Percentiles rank a stretch among this genome's conserved stretches.
Conservation (phyloP, 1,284 basidiomycete species). For the Rhodotorula sp. region DNA sequence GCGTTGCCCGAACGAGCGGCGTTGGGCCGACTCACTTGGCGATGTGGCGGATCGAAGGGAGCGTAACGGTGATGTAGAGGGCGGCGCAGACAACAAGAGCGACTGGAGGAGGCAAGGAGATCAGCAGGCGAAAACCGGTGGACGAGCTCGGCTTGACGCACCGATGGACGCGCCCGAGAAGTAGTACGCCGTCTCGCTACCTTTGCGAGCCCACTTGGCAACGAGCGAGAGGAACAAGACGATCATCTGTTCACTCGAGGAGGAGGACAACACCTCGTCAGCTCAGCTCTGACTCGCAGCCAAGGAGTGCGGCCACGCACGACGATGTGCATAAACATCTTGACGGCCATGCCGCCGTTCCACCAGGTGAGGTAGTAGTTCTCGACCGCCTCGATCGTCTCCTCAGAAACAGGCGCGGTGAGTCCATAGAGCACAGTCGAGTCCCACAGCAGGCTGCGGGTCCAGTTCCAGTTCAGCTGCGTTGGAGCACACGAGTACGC, state of each 20-base stretch:
- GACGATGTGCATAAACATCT: slow-evolving; percentile 39
- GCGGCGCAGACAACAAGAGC: slow-evolving; percentile 32
- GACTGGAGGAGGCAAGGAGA: slow-evolving; percentile 13
- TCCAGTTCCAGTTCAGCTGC: too few species aligned
- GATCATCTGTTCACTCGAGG: slow-evolving; percentile 13
- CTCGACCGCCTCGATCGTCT: slow-evolving; percentile 30
- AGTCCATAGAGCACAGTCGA: slow-evolving; percentile 32
- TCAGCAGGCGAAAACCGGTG: background rate
- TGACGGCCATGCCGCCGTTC: slow-evolving; percentile 39
- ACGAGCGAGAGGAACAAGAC: slow-evolving; percentile 34
- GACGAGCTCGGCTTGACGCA: background rate
- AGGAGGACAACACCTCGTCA: background rate
- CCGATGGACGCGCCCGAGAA: slow-evolving; percentile 36
- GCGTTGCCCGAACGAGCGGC: background rate
- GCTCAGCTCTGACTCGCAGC: background rate
- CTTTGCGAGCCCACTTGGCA: slow-evolving; percentile 33
- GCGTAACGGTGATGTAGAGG: slow-evolving; percentile 37
- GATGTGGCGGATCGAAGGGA: slow-evolving; percentile 38
- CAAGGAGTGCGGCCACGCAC: slow-evolving; percentile 4
- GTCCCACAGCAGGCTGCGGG: slow-evolving; percentile 36
- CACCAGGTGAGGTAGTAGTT: slow-evolving; percentile 42
- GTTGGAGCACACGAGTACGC: too few species aligned
- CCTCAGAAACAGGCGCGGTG: slow-evolving; percentile 5
- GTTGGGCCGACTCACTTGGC: slow-evolving; percentile 13
- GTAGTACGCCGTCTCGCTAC: slow-evolving; percentile 34